Conservation (phyloP, 495 filamentous ascomycete genomes). For the Cercophora scortea region DNA sequence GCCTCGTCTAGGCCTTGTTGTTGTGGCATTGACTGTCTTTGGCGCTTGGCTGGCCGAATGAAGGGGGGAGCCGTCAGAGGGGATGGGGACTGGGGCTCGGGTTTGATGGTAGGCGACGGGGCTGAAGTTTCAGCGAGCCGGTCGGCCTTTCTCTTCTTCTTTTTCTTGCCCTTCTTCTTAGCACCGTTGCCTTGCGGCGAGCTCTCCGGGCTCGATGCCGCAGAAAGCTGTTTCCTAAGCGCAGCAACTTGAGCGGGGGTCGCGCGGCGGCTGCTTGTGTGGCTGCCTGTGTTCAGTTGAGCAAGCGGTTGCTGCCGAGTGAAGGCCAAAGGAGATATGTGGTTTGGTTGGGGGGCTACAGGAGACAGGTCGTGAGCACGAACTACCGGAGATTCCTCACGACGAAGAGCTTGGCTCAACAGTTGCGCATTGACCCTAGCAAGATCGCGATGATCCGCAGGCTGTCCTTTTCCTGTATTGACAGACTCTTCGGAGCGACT, state of each 20-base stretch:
- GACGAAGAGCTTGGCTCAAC: constrained; percentile 23
- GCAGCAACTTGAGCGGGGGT: constrained; percentile 44
- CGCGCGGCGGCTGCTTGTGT: constrained; percentile 19
- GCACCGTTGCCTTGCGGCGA: constrained; percentile 35
- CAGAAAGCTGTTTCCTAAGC: constrained; percentile 35
- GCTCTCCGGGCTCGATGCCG: constrained; percentile 42
- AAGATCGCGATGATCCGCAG: constrained; percentile 26
- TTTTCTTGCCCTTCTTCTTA: constrained; percentile 38
- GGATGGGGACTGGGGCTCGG: constrained; percentile 78
- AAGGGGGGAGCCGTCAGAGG: constrained; percentile 52
- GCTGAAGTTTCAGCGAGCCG: constrained; percentile 25
- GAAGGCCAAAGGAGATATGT: constrained; percentile 68
- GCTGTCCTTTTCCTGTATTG: constrained; percentile 28
- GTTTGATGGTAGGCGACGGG: constrained; percentile 63
- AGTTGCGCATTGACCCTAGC: constrained; percentile 23
- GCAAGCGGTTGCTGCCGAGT: constrained; percentile 50
- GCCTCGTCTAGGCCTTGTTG: constrained; percentile 32
- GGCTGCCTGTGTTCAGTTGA: constrained; percentile 22
- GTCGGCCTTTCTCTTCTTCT: constrained; percentile 43
- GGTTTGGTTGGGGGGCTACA: constrained; percentile 71
- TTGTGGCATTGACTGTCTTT: constrained; percentile 42
- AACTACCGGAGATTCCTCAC: constrained; percentile 27
- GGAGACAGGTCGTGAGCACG: constrained; percentile 53
- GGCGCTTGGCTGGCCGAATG: constrained; percentile 41
- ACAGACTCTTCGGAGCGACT: constrained; percentile 34